Conservation (phyloP, 208 protist species). For the Novymonas esmeraldas region DNA sequence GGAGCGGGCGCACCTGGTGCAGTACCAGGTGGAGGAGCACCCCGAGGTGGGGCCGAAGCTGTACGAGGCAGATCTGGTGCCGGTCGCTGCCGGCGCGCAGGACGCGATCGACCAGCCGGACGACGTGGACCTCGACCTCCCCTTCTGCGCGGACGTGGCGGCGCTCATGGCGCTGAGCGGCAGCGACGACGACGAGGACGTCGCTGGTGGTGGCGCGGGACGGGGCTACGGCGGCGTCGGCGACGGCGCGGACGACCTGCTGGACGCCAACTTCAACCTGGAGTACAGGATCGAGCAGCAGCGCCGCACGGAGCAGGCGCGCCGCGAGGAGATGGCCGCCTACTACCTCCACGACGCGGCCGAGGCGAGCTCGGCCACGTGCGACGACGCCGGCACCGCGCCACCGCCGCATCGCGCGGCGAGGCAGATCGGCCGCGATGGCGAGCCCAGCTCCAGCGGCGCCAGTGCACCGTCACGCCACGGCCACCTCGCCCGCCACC, state of each 20-base stretch:
- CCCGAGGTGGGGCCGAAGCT: slow-evolving; percentile 44
- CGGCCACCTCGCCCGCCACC: not conserved
- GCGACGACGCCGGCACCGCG: slow-evolving; percentile 4
- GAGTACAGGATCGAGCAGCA: slow-evolving; percentile 62
- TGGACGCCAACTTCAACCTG: slow-evolving; percentile 38
- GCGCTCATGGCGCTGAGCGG: slow-evolving; percentile 55
- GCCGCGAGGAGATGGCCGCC: slow-evolving; percentile 58
- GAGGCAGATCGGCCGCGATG: slow-evolving; percentile 15
- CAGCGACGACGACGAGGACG: slow-evolving; percentile 46
- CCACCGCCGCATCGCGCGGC: slow-evolving; percentile 2
- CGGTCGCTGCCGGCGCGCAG: slow-evolving; percentile 71
- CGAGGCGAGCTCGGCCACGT: not conserved
- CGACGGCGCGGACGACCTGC: slow-evolving; percentile 3
- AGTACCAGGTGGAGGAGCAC: slow-evolving; percentile 40
- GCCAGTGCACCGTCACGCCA: slow-evolving; percentile 1
- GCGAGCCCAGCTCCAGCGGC: not conserved
- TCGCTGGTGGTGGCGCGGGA: slow-evolving; percentile 1
- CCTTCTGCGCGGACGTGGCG: slow-evolving; percentile 63
- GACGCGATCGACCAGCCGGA: slow-evolving; percentile 50
- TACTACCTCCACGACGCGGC: slow-evolving; percentile 75
- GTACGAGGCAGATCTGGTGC: slow-evolving; percentile 57
- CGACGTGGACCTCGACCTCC: slow-evolving; percentile 56
- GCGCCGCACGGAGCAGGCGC: slow-evolving; percentile 39
- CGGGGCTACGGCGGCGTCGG: slow-evolving; percentile 2
- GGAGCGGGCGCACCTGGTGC: slow-evolving; percentile 63